Evolutionary conservation across 768 basidiomycete species (phyloP), one percentile per base, ranked within the genome.

Genomic region (Amanita exitialis): DNA sequence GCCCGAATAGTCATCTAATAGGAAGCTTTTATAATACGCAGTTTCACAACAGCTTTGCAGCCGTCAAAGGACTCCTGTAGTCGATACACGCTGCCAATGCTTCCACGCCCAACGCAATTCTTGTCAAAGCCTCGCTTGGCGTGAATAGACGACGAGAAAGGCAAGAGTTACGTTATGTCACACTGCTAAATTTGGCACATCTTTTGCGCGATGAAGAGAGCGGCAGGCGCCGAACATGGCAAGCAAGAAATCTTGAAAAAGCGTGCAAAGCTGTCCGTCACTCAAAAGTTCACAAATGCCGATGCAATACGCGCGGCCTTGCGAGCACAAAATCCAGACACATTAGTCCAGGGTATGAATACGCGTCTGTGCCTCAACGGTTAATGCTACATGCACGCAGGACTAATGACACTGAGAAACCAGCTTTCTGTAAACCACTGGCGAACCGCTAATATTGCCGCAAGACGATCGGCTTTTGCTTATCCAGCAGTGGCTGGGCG

Each of bases 401-500:
- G 36, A n/a, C 35, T 53, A 32, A 53, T 30, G 9, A 34, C 13
- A 8, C 23, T 90, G 53, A 72, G 85, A 34, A 86, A 85, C 56
- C 82, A 83, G 53, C 60, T 90, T 13, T 76, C 76, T 3, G 57
- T 80, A 23, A 73, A 73, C 57, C 59, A 66, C n/a, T 1, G 69
- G 63, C 44, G 85, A 88, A 55, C 59, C 56, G 6, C 54, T 60
- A 7, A 63, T 86, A 10, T 52, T 73, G 2, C 71, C 77, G 0
- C 71, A 77, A 30, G 87, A 90, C 62, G 72, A 71, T 30, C 73
- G 87, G 30, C 63, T 90, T 6, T 47, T 72, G 2, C 69, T 90
- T 4, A 76, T 72, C 0, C 77, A 78, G 55, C 65, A 70, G 38
- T 90, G 86, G 85, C 63, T 90, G 56, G 77, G 77, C 34, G 64